A percentile compares a stretch with the other conserved stretches of the same genome.
Conservation (phyloP, 371 early-diverging fungal species). For the Saksenaea oblongispora region DNA sequence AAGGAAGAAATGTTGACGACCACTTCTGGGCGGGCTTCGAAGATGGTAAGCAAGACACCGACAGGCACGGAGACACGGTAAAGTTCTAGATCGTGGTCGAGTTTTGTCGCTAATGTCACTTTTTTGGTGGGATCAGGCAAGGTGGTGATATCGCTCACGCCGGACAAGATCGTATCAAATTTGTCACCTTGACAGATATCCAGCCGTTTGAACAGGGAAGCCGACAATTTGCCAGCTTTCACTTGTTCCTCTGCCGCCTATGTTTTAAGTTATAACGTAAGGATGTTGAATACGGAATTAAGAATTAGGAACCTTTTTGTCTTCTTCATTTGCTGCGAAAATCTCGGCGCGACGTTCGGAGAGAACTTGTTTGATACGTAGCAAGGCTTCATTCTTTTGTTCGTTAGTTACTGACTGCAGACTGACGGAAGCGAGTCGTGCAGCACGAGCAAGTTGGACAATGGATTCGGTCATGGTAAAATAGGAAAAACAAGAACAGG, state of each 20-base stretch:
- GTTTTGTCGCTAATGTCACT: conserved; percentile 74
- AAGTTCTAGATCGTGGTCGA: conserved; percentile 84
- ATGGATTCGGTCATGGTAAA: conserved; percentile 29
- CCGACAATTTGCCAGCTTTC: conserved; percentile 71
- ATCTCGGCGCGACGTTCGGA: conserved; percentile 68
- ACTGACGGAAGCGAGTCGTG: conserved; percentile 80
- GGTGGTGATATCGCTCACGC: conserved; percentile 85
- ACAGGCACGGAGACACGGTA: conserved; percentile 92
- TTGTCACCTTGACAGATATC: conserved; percentile 87
- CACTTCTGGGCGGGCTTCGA: conserved; percentile 98
- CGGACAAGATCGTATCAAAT: conserved; percentile 83
- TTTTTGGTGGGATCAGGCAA: conserved; percentile 86
- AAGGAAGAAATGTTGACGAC: conserved; percentile 95
- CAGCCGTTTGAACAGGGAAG: conserved; percentile 85
- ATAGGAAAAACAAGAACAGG: not conserved
- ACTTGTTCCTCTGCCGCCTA: conserved; percentile 73
- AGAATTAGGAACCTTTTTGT: conserved; percentile 67
- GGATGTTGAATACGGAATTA: not conserved
- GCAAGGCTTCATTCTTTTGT: conserved; percentile 80
- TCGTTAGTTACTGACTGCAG: conserved; percentile 76
- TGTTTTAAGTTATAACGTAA: not conserved
- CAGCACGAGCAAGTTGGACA: conserved; percentile 65
- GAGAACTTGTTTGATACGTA: conserved; percentile 74
- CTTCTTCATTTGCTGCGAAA: conserved; percentile 78
- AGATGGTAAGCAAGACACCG: conserved; percentile 94